These are phyloP conservation scores for Trametes meyenii DNA, from an alignment of 768 basidiomycete species.

Conservation along the genomic window DNA sequence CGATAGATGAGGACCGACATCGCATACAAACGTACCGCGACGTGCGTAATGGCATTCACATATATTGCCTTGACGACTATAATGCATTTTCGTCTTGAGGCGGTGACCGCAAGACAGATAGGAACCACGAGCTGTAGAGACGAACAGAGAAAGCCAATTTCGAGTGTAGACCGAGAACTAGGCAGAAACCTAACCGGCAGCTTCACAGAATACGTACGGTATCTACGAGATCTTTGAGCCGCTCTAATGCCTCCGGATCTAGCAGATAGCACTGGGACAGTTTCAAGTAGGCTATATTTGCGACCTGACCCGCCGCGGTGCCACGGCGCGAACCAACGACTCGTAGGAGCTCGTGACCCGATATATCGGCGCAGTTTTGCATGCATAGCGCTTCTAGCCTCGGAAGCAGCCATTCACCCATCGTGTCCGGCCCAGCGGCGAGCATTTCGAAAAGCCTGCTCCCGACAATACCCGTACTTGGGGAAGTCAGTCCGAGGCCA, in stretches of 20 bases:
- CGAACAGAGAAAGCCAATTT: not conserved
- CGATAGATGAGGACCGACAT: not conserved
- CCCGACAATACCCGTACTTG: slow-evolving; percentile 30
- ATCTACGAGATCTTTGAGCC: slow-evolving; percentile 27
- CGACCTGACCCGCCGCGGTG: slow-evolving; percentile 24
- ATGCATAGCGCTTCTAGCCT: slow-evolving; percentile 33
- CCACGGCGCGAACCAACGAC: slow-evolving; percentile 29
- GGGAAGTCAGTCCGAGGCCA: slow-evolving; percentile 33
- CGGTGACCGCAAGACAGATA: too few relatives aligned
- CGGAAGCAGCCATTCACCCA: slow-evolving; percentile 33
- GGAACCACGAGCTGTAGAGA: not conserved
- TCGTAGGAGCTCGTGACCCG: slow-evolving; percentile 35
- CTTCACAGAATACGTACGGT: slow-evolving; percentile 26
- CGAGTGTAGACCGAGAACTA: not conserved
- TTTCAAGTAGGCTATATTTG: slow-evolving; percentile 30
- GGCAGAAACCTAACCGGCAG: not conserved
- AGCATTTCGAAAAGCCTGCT: slow-evolving; percentile 35
- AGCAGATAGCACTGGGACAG: slow-evolving; percentile 32
- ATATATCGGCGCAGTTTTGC: slow-evolving; percentile 33
- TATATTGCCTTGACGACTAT: too few relatives aligned
- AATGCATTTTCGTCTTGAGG: too few relatives aligned
- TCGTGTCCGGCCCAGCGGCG: slow-evolving; percentile 22
- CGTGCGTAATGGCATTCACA: too few relatives aligned
- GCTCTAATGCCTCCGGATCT: slow-evolving; percentile 30
- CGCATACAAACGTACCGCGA: not conserved